These are phyloP conservation scores for Helminthosporium solani DNA, from an alignment of 2,329 filamentous ascomycete genomes.

Conservation along the genomic window DNA sequence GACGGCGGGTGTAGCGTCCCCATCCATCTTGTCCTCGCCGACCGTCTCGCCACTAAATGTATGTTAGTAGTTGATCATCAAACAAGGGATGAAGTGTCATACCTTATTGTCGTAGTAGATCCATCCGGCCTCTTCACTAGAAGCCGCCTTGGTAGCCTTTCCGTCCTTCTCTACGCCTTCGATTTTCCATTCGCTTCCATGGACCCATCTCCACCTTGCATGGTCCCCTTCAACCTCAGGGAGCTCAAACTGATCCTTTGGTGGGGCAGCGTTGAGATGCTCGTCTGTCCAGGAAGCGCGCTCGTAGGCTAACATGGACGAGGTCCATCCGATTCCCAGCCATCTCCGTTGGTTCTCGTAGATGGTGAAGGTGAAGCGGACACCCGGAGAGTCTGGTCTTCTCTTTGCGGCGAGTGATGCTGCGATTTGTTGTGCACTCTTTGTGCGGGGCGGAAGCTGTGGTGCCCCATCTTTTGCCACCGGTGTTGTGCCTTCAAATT, in stretches of 20 bases:
- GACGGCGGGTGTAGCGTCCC: conserved; percentile 87
- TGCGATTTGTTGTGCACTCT: conserved; percentile 50
- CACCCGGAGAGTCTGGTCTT: conserved; percentile 63
- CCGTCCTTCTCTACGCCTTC: conserved; percentile 62
- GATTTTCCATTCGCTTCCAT: conserved; percentile 81
- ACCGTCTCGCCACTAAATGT: conserved; percentile 77
- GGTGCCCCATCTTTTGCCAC: conserved; percentile 34
- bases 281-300: conserved; percentile 93
- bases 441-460: conserved; percentile 45
- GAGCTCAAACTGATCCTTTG: conserved; percentile 70
- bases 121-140: conserved; percentile 69
- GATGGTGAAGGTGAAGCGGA: conserved; percentile 93
- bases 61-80: conserved; percentile 19
- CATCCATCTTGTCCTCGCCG: conserved; percentile 84
- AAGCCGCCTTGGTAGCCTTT: conserved; percentile 39
- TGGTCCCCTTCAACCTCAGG: conserved; percentile 66
- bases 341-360: conserved; percentile 96
- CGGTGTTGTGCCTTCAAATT: conserved; percentile 58
- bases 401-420: conserved; percentile 46
- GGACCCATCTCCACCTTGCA: conserved; percentile 76
- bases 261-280: conserved; percentile 77
- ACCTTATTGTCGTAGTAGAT: conserved; percentile 98
- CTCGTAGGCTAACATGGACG: conserved; percentile 86
- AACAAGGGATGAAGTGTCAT: conserved; percentile 9
- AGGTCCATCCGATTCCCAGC: conserved; percentile 94